Evolutionary conservation across 768 basidiomycete genomes (phyloP).

Genomic region (Paxillus ammoniavirescens): DNA sequence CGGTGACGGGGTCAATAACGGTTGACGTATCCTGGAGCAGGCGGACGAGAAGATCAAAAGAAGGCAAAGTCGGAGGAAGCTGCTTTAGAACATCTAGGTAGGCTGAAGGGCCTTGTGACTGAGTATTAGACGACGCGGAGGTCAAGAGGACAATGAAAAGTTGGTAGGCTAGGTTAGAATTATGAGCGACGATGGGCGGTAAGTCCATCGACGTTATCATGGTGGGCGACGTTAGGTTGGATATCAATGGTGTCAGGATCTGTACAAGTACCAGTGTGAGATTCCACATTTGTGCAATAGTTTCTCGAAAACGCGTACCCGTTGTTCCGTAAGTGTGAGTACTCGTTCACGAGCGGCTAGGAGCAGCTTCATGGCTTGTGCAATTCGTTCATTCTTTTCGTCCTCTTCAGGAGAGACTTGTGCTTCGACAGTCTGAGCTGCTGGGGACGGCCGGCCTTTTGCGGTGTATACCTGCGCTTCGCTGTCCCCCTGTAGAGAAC

Average conservation of each 20-base stretch:
- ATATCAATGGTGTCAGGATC: constrained; percentile 52
- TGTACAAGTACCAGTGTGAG: constrained; percentile 21
- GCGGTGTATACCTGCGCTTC: constrained; percentile 1
- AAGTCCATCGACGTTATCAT: constrained; percentile 70
- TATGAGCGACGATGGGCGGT: constrained; percentile 61
- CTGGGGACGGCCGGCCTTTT: constrained; percentile 1
- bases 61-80: constrained; percentile 69
- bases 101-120: constrained; percentile 36
- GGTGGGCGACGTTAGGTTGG: constrained; percentile 40
- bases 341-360: constrained; percentile 69
- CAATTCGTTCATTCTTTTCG: constrained; percentile 52
- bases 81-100: constrained; percentile 64
- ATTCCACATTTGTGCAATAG: too few species aligned
- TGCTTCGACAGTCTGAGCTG: constrained; percentile 3
- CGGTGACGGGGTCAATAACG: constrained; percentile 38
- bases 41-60: constrained; percentile 71
- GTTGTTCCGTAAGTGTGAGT: constrained; percentile 72
- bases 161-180: constrained; percentile 68
- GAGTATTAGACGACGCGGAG: constrained; percentile 28
- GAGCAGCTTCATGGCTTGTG: constrained; percentile 65
- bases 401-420: constrained; percentile 50
- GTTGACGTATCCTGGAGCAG: constrained; percentile 62
- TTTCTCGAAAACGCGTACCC: constrained; percentile 37
- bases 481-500: constrained; percentile 4
- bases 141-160: constrained; percentile 60